These are phyloP conservation scores for Serendipita sp. DNA, from an alignment of 768 basidiomycete species.

Conservation along the genomic window DNA sequence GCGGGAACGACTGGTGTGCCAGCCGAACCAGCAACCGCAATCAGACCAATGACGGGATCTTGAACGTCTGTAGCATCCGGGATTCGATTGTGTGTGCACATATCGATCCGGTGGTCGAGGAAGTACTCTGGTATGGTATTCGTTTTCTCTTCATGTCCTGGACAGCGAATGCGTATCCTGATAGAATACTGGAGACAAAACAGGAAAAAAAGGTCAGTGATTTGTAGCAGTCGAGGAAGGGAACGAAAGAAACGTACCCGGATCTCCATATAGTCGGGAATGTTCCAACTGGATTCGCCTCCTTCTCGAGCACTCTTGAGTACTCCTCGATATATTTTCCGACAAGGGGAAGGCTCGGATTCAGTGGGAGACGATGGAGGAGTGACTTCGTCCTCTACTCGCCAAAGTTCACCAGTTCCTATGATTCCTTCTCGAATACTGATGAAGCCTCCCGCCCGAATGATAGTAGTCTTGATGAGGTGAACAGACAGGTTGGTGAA, in stretches of 20 bases:
- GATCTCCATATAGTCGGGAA: neutral
- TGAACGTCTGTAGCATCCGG: neutral
- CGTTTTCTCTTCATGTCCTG: neutral
- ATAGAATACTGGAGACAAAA: neutral
- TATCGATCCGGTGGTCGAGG: neutral
- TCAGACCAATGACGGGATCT: constrained; percentile 2
- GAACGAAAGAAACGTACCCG: neutral
- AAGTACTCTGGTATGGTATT: neutral
- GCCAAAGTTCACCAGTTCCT: neutral
- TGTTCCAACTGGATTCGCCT: constrained; percentile 2
- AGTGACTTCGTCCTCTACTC: neutral
- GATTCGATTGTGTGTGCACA: constrained; percentile 5
- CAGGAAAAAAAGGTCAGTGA: no score
- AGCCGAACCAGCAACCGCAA: neutral
- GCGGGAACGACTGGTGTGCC: neutral
- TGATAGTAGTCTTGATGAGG: neutral
- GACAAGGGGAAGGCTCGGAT: neutral
- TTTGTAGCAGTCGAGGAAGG: neutral
- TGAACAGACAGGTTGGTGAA: neutral
- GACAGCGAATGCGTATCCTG: neutral
- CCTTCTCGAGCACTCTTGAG: neutral
- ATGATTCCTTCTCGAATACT: neutral
- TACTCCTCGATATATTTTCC: neutral
- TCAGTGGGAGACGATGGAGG: neutral
- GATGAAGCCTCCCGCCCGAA: neutral